Percentiles rank a stretch among this genome's conserved stretches.
These are phyloP conservation scores for Aspergillus niger DNA, from an alignment of 2,329 filamentous ascomycete genomes.

Conservation along the genomic window DNA sequence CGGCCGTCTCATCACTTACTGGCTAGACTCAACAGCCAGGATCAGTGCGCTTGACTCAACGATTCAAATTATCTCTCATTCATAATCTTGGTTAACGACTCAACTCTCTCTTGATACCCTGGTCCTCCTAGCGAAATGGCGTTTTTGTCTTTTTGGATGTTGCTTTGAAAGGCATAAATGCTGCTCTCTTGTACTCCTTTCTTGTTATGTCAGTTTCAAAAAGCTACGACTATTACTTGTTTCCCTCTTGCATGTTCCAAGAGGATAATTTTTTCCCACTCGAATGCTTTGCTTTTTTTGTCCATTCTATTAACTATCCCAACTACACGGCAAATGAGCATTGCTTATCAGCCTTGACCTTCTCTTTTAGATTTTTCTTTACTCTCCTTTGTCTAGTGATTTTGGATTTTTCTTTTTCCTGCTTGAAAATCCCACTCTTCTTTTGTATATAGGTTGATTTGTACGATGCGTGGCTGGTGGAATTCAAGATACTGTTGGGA, in stretches of 20 bases:
- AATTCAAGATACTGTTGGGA: neutral
- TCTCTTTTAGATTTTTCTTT: neutral
- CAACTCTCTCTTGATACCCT: slow-evolving; percentile 31
- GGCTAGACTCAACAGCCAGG: slow-evolving; percentile 2
- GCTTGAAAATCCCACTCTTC: neutral
- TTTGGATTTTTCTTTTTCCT: neutral
- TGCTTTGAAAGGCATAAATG: neutral
- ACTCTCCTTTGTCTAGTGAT: neutral
- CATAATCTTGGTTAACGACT: slow-evolving; percentile 13
- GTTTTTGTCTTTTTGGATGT: slow-evolving; percentile 12
- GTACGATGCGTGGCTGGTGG: neutral
- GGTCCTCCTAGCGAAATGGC: slow-evolving; percentile 24
- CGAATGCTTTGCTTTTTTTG: neutral
- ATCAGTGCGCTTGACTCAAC: slow-evolving; percentile 13
- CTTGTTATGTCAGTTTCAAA: neutral
- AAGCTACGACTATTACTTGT: neutral
- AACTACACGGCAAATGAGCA: neutral
- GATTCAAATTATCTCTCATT: slow-evolving; percentile 10
- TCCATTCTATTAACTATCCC: neutral
- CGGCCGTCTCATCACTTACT: neutral
- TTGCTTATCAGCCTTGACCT: neutral
- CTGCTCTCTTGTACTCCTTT: neutral
- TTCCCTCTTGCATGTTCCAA: neutral
- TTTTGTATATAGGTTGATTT: neutral
- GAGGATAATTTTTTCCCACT: neutral